Evolutionary conservation across 805 yeast species (phyloP).

Genomic region (Saccharomyces kudriavzevii): DNA sequence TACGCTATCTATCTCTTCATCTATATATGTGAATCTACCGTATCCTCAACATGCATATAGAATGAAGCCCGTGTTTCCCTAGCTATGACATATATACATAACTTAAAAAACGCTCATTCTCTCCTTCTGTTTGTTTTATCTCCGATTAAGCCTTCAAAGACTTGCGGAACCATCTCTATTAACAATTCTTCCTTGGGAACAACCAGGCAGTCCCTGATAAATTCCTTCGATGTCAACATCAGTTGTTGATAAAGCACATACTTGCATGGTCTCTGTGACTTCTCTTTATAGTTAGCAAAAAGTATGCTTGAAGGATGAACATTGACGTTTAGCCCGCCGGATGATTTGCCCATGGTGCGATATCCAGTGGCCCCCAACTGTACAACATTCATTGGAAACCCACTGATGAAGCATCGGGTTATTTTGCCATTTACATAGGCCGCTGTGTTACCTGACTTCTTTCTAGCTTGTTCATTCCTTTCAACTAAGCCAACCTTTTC

Average conservation of each 20-base stretch:
- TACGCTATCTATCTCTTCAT: background rate
- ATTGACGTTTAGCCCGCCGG: constrained; percentile 59
- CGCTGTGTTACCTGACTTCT: background rate
- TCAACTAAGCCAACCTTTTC: constrained; percentile 26
- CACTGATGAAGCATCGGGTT: constrained; percentile 23
- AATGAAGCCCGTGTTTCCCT: background rate
- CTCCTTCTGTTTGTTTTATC: background rate
- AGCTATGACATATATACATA: background rate
- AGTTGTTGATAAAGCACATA: constrained; percentile 73
- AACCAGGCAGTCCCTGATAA: constrained; percentile 73
- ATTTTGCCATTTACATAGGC: background rate
- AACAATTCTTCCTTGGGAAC: constrained; percentile 67
- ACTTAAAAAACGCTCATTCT: background rate
- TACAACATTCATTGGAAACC: constrained; percentile 29
- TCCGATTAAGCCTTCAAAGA: constrained; percentile 18
- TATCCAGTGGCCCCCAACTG: constrained; percentile 24
- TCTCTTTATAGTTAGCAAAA: constrained; percentile 29
- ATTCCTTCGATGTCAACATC: constrained; percentile 79
- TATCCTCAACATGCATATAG: background rate
- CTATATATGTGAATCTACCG: background rate
- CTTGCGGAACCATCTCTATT: constrained; percentile 62
- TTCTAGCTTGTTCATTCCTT: constrained; percentile 10
- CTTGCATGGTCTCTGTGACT: constrained; percentile 63
- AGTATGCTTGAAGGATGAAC: constrained; percentile 83
- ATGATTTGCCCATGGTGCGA: constrained; percentile 22